These are phyloP conservation scores for Sordariomycetes sp. DNA, from an alignment of 2,329 filamentous ascomycete genomes.

Conservation along the genomic window DNA sequence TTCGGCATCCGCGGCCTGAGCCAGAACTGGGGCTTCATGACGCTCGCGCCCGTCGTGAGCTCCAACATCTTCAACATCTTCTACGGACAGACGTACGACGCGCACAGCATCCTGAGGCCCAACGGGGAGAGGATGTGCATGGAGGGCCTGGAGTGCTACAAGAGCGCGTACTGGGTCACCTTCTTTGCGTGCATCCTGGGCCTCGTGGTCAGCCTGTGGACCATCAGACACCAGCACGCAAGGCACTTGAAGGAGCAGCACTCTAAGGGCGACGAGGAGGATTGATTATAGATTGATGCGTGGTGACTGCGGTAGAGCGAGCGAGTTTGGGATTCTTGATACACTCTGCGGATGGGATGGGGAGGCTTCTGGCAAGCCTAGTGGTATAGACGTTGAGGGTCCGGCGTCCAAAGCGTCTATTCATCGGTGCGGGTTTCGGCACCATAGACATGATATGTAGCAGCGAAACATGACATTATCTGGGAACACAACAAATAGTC, in stretches of 20 bases:
- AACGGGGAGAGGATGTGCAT: conserved; percentile 66
- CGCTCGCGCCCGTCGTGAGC: conserved; percentile 74
- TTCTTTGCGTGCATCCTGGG: conserved; percentile 62
- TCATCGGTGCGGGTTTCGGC: no score
- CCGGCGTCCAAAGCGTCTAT: no score
- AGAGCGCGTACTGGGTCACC: conserved; percentile 71
- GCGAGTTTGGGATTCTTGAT: no score
- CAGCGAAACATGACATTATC: no score
- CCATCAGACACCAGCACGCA: conserved; percentile 51
- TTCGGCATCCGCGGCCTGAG: conserved; percentile 86
- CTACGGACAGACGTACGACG: conserved; percentile 78
- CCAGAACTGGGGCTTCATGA: conserved; percentile 97
- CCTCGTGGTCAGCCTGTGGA: conserved; percentile 59
- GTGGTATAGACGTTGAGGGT: no score
- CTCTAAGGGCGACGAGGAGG: conserved; percentile 28
- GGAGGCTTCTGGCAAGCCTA: no score
- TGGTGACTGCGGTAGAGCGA: no score
- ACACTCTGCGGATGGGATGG: no score
- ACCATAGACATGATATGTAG: no score
- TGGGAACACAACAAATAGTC: no score
- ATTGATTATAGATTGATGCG: conserved; percentile 11
- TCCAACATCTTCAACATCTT: conserved; percentile 90
- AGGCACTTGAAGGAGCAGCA: conserved; percentile 26
- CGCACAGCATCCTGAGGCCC: conserved; percentile 59
- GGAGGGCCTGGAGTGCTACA: conserved; percentile 74